These are phyloP conservation scores for Physaria fendleri DNA, from an alignment of 345 rosid genomes.

Conservation along the genomic window DNA sequence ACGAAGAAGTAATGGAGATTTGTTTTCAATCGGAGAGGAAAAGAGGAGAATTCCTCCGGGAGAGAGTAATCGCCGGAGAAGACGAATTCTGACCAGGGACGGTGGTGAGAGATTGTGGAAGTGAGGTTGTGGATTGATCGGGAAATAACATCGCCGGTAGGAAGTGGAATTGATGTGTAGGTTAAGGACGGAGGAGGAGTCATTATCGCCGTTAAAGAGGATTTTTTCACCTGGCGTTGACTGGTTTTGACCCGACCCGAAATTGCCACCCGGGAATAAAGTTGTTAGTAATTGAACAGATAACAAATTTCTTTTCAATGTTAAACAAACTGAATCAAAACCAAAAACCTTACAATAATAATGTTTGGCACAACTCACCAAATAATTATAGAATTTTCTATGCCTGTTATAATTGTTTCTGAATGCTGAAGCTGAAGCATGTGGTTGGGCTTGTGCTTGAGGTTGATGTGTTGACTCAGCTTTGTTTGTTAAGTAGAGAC, in stretches of 20 bases:
- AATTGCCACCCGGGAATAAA: neutral
- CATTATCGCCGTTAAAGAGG: neutral
- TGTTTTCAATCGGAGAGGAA: conserved; percentile 20
- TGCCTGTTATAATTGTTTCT: no score
- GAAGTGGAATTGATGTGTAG: conserved; percentile 50
- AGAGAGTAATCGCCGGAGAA: conserved; percentile 24
- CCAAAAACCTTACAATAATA: no score
- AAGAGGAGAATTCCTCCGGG: conserved; percentile 22
- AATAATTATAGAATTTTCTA: no score
- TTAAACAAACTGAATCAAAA: no score
- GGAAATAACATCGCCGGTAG: conserved; percentile 38
- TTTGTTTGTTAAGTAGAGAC: conserved; percentile 21
- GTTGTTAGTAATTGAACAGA: no score
- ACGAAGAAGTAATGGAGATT: conserved; percentile 33
- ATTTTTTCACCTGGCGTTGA: neutral
- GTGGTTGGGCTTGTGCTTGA: conserved; percentile 5
- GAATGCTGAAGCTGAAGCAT: conserved; percentile 16
- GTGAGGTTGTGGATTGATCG: conserved; percentile 44
- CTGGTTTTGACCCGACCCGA: conserved; percentile 25
- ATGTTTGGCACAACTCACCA: no score
- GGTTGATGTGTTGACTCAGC: conserved; percentile 12
- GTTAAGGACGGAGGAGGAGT: conserved; percentile 12
- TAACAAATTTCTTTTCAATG: no score
- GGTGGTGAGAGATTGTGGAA: conserved; percentile 37
- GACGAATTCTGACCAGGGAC: conserved; percentile 52